phyloP scores from a whole-genome alignment of 2,329 filamentous ascomycete genomes.

The Colletotrichum acutatum region DNA sequence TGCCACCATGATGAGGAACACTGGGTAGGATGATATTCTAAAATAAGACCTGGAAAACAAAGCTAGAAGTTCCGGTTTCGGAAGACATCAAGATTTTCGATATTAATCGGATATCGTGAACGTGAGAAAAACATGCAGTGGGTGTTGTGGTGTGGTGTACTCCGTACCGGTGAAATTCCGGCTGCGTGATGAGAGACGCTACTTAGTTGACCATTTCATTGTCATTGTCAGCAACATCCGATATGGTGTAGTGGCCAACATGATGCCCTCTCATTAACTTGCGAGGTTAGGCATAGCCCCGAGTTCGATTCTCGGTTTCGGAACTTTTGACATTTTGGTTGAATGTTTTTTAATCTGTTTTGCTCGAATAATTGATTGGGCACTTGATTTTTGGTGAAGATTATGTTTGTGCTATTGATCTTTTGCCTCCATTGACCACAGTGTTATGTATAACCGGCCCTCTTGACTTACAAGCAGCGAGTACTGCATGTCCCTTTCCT shows the following conservation, averaged over 20 bases:
- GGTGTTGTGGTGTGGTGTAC: no score
- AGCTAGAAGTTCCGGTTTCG: no score
- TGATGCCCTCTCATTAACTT: conserved; percentile 17
- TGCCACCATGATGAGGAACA: neutral
- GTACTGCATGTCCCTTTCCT: no score
- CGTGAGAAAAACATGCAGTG: no score
- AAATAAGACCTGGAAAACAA: no score
- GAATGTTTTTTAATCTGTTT: rapidly evolving
- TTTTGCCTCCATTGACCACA: no score
- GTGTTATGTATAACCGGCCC: no score
- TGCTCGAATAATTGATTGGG: no score
- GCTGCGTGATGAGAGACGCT: neutral
- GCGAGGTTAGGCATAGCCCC: conserved; percentile 26
- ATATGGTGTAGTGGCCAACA: conserved; percentile 33
- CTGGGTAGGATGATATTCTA: neutral
- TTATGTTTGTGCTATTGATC: no score
- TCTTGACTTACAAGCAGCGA: no score
- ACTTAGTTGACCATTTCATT: rapidly evolving
- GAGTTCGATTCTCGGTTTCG: conserved; percentile 32
- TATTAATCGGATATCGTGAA: no score
- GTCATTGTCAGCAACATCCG: neutral
- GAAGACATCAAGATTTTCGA: no score
- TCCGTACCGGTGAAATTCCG: neutral
- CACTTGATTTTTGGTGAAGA: neutral
- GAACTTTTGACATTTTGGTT: neutral